These are phyloP conservation scores for Dichotomocladium elegans DNA, from an alignment of 371 early-diverging fungal species.

Conservation along the genomic window DNA sequence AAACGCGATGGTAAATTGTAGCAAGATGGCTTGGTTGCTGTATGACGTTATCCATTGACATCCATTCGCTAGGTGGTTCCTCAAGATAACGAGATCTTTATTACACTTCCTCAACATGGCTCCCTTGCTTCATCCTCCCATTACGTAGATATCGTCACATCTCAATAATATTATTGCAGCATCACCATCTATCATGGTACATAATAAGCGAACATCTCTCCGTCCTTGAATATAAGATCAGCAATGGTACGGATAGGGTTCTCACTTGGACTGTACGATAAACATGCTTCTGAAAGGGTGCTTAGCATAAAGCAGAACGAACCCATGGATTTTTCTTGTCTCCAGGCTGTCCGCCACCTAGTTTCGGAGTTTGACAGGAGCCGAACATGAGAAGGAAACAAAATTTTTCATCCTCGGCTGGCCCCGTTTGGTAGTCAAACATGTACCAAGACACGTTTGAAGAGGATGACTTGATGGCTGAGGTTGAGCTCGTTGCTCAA, in stretches of 20 bases:
- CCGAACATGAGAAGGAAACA: too few species aligned
- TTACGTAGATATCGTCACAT: not conserved
- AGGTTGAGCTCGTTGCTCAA: conserved; percentile 78
- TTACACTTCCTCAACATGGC: not conserved
- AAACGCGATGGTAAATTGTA: conserved; percentile 4
- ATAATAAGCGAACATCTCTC: not conserved
- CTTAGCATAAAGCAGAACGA: too few species aligned
- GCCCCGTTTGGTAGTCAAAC: too few species aligned
- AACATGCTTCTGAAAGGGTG: too few species aligned
- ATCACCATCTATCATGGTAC: not conserved
- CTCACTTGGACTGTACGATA: too few species aligned
- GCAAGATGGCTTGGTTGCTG: too few species aligned
- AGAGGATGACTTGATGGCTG: conserved; percentile 79
- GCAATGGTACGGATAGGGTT: too few species aligned
- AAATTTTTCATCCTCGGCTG: too few species aligned
- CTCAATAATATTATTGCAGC: not conserved
- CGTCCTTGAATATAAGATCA: not conserved
- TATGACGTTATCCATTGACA: not conserved
- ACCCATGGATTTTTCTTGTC: too few species aligned
- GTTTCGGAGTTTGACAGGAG: too few species aligned
- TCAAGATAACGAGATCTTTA: conserved; percentile 2
- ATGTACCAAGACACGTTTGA: conserved; percentile 72
- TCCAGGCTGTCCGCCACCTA: too few species aligned
- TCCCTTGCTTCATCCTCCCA: not conserved
- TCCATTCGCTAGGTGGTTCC: conserved; percentile 1